phyloP scores from a whole-genome alignment of 176 grass and related monocot species.

The Puccinellia tenuiflora region DNA sequence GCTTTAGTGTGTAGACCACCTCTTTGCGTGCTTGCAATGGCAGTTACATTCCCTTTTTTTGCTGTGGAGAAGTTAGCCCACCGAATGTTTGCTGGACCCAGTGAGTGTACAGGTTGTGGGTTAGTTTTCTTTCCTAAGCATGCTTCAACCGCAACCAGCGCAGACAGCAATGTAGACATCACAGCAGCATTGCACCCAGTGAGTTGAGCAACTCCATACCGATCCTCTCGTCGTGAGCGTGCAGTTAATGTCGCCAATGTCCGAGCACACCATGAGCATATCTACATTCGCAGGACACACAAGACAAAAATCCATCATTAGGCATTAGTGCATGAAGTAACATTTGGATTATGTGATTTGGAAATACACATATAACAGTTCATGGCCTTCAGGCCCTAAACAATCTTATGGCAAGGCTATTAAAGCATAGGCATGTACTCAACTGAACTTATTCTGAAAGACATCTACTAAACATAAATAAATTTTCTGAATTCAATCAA shows the following conservation, averaged over 20 bases:
- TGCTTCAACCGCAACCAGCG: slow-evolving; percentile 71
- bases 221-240: slow-evolving; percentile 63
- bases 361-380: background rate
- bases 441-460: background rate
- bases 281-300: slow-evolving; percentile 32
- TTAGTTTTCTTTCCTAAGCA: slow-evolving; percentile 89
- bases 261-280: slow-evolving; percentile 73
- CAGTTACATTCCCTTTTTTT: slow-evolving; percentile 36
- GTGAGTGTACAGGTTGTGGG: slow-evolving; percentile 30
- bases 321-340: background rate
- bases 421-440: background rate
- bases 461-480: background rate
- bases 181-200: slow-evolving; percentile 73
- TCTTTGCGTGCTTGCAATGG: slow-evolving; percentile 49
- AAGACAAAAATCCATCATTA: background rate
- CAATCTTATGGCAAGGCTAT: background rate
- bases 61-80: slow-evolving; percentile 53
- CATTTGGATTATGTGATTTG: background rate
- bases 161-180: slow-evolving; percentile 71
- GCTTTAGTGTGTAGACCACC: slow-evolving; percentile 54
- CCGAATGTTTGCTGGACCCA: slow-evolving; percentile 57
- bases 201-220: slow-evolving; percentile 87
- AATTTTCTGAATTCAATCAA: background rate
- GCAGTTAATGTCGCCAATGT: slow-evolving; percentile 71
- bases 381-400: background rate